Conservation (phyloP, 1,284 basidiomycete genomes). For the Ganoderma lingzhi region DNA sequence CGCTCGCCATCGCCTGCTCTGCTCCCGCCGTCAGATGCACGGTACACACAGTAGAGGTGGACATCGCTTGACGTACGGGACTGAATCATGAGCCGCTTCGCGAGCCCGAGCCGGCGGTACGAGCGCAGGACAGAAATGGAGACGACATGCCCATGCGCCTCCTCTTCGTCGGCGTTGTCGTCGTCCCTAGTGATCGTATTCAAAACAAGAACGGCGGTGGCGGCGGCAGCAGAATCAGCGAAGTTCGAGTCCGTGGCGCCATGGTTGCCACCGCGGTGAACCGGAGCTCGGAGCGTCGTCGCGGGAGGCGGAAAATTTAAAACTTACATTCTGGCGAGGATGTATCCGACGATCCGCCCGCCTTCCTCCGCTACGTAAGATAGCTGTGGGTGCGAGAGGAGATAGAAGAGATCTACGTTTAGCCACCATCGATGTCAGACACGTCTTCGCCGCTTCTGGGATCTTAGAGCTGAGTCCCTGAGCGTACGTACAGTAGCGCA, state of each 20-base stretch:
- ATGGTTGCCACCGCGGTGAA: neutral
- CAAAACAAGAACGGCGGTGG: neutral
- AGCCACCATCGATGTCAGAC: neutral
- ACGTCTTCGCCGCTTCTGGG: neutral
- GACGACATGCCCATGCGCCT: slow-evolving; percentile 87
- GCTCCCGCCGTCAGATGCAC: slow-evolving; percentile 1
- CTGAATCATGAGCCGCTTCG: slow-evolving; percentile 87
- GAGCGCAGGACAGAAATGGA: slow-evolving; percentile 90
- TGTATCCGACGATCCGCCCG: slow-evolving; percentile 93
- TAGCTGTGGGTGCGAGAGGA: slow-evolving; percentile 91
- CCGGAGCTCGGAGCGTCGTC: neutral
- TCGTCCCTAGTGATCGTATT: slow-evolving; percentile 64
- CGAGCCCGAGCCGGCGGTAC: slow-evolving; percentile 86
- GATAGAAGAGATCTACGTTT: slow-evolving; percentile 83
- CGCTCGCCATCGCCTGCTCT: slow-evolving; percentile 88
- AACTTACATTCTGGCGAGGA: slow-evolving; percentile 90
- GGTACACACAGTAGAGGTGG: slow-evolving; percentile 12
- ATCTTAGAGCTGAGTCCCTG: too few species aligned
- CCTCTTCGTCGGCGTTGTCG: slow-evolving; percentile 62
- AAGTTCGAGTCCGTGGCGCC: neutral
- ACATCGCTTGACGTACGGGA: slow-evolving; percentile 60
- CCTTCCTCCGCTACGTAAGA: slow-evolving; percentile 95
- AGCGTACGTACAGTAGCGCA: slow-evolving; percentile 81
- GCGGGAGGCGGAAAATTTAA: slow-evolving; percentile 32
- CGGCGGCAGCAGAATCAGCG: neutral